These are phyloP conservation scores for Bimuria novae-zelandiae DNA, from an alignment of 2,329 filamentous ascomycete species.

Conservation along the genomic window DNA sequence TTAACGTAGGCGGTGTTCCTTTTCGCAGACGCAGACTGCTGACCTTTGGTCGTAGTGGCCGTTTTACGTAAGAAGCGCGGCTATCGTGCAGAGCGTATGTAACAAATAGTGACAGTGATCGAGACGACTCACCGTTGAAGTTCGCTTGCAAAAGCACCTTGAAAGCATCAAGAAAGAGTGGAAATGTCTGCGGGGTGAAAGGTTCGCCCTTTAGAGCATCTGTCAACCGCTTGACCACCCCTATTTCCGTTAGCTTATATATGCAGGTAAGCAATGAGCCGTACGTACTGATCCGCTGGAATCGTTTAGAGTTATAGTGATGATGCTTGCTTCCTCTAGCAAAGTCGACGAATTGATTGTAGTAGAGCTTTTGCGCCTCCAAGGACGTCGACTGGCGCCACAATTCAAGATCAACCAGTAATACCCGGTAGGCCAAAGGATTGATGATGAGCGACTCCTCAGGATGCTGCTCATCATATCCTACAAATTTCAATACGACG, in stretches of 20 bases:
- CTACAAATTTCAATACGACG: constrained; percentile 82
- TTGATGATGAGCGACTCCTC: constrained; percentile 94
- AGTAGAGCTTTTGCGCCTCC: constrained; percentile 85
- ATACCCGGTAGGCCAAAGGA: constrained; percentile 86
- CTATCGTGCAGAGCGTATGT: constrained; percentile 83
- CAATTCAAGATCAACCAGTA: constrained; percentile 90
- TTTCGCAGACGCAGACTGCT: constrained; percentile 38
- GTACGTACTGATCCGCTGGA: constrained; percentile 84
- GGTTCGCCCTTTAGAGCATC: constrained; percentile 88
- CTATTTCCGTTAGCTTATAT: constrained; percentile 52
- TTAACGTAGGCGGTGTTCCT: constrained; percentile 31
- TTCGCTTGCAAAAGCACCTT: constrained; percentile 79
- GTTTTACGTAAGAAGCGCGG: constrained; percentile 49
- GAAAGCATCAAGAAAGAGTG: constrained; percentile 78
- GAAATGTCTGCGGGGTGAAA: constrained; percentile 72
- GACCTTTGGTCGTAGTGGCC: constrained; percentile 40
- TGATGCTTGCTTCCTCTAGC: constrained; percentile 88
- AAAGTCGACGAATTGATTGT: constrained; percentile 88
- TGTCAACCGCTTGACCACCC: constrained; percentile 85
- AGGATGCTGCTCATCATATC: constrained; percentile 79
- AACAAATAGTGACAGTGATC: constrained; percentile 87
- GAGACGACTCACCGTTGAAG: constrained; percentile 81
- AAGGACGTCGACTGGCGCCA: constrained; percentile 78
- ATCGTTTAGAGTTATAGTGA: constrained; percentile 85
- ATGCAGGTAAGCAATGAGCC: not conserved